Percentiles rank a stretch among this genome's conserved stretches.
These are phyloP conservation scores for Microsporum canis DNA, from an alignment of 2,329 filamentous ascomycete genomes.

Conservation along the genomic window DNA sequence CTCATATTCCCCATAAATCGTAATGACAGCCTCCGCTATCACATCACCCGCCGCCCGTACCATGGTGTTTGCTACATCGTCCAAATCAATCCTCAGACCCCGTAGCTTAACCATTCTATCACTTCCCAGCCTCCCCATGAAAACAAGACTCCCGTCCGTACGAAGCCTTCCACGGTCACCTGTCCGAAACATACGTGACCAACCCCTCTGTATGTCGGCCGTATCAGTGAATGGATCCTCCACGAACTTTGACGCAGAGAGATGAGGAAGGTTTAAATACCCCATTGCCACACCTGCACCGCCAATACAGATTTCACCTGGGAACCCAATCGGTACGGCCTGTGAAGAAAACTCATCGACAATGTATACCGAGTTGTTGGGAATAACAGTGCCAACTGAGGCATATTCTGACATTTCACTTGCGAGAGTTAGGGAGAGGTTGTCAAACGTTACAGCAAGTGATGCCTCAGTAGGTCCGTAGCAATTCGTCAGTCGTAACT, in stretches of 20 bases:
- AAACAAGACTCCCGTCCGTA: conserved; percentile 18
- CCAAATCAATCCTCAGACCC: conserved; percentile 18
- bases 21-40: neutral
- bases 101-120: conserved; percentile 23
- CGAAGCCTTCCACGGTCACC: conserved; percentile 16
- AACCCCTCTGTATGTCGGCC: conserved; percentile 1
- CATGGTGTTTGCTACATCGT: neutral
- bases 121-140: conserved; percentile 20
- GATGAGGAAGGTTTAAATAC: conserved; percentile 13
- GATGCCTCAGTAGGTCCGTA: conserved; percentile 19
- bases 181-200: conserved; percentile 5
- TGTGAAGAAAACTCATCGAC: conserved; percentile 27
- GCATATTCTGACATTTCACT: neutral
- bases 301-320: conserved; percentile 36
- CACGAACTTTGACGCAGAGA: conserved; percentile 16
- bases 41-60: neutral
- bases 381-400: conserved; percentile 19
- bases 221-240: conserved; percentile 6
- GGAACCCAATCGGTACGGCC: conserved; percentile 29
- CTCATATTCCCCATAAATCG: neutral
- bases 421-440: conserved; percentile 12
- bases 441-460: conserved; percentile 6
- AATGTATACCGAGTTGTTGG: conserved; percentile 31
- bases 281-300: conserved; percentile 18
- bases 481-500: conserved; percentile 2